Evolutionary conservation across 2,329 filamentous ascomycete species (phyloP).

Genomic region (Pseudogymnoascus sp.): DNA sequence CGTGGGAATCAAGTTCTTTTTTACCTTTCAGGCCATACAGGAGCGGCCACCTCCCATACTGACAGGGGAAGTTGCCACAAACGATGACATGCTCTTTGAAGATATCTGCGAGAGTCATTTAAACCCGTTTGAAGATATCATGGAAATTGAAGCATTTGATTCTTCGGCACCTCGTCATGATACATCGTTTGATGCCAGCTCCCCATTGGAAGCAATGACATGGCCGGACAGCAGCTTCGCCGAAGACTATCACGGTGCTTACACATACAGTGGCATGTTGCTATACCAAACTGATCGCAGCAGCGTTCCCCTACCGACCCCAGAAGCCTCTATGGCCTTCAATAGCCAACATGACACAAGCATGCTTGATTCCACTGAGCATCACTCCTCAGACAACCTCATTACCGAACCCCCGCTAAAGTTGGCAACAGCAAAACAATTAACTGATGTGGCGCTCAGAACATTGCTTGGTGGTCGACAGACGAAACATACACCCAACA

Average conservation of each 20-base stretch:
- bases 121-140: not conserved
- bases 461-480: conserved; percentile 12
- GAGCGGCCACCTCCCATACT: no score
- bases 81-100: not conserved
- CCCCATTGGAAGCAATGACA: not conserved
- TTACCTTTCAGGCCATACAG: conserved; percentile 15
- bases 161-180: not conserved
- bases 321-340: not conserved
- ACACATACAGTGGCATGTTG: conserved; percentile 13
- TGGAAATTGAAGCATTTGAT: not conserved
- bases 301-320: not conserved
- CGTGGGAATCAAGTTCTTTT: conserved; percentile 16
- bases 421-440: conserved; percentile 3
- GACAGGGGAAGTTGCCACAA: not conserved
- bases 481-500: not conserved
- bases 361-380: conserved; percentile 1
- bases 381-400: not conserved
- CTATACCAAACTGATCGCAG: conserved; percentile 16
- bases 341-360: not conserved
- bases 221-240: not conserved
- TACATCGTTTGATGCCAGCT: not conserved
- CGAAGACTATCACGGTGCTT: not conserved
- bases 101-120: not conserved
- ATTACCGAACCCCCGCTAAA: not conserved
- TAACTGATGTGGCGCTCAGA: conserved; percentile 12